Base-by-base conservation (phyloP, 257 asterid genomes). In the Apocynum venetum region DNA sequence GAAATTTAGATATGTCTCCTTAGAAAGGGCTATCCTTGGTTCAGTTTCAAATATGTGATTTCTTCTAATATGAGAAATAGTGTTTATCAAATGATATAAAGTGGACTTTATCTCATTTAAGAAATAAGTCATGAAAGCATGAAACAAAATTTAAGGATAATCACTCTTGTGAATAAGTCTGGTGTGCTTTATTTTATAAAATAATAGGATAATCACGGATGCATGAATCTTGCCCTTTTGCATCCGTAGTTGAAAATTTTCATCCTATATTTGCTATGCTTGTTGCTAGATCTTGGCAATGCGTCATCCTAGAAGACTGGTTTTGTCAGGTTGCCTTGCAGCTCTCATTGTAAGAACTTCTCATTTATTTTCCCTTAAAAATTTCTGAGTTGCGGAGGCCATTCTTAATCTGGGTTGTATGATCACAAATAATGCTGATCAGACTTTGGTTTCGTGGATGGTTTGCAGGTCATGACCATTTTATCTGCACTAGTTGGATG, bases 291-390 rank as follows among this genome's bases (percentile, higher is more conserved):
- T 95, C 75, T 87, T 95, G 88, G 98, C 99, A 31, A 95, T 95
- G 98, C 98, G 98, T 43, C 93, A 95, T 82, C 99, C 99, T 17
- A 87, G 99, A 81, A 91, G 97, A 84, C 89, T 90, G 70, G 98
- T 95, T 76, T 83, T 95, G 88, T 59, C 92, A 57, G 98, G 98
- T 35, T 95, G 98, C 89, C 99, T 95, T 64, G 91, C 91, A 83
- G 97, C 99, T 83, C 79, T 95, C 77, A 93, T 85, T 67, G 99
- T 95, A 91, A 89, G 98, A 57, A 65, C 43, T 72, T 36, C 51
- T 43, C 61, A 44, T 55, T 48, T n/a, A 56, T 60, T 69, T 76
- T 51, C 63, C 59, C 20, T 69, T 25, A 8, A 60, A 65, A 66
- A 38, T 17, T 68, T 68, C 25, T 7, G 7, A 17, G 20, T 44